phyloP scores from a whole-genome alignment of 495 filamentous ascomycete species.

The Aspergillus taichungensis region DNA sequence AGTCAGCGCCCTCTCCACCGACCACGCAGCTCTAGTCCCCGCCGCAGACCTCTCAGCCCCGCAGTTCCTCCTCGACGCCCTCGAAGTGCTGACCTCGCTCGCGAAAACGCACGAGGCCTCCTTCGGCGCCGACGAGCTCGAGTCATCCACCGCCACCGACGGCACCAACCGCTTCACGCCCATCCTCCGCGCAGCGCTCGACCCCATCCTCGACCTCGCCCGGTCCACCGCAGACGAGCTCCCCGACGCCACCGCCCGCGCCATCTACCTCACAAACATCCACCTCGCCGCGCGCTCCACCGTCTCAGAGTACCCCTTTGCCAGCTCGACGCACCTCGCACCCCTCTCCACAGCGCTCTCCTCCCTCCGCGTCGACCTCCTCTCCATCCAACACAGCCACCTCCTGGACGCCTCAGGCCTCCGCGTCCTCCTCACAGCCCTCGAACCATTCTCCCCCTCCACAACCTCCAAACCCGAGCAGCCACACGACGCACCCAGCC shows the following conservation, averaged over 20 bases:
- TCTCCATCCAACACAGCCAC: constrained; percentile 44
- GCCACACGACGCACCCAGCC: constrained; percentile 19
- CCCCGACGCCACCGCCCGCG: constrained; percentile 41
- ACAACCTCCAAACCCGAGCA: constrained; percentile 11
- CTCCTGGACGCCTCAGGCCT: constrained; percentile 70
- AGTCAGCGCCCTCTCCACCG: constrained; percentile 60
- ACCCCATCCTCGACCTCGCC: constrained; percentile 74
- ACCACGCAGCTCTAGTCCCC: constrained; percentile 47
- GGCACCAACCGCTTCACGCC: constrained; percentile 50
- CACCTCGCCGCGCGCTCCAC: constrained; percentile 46
- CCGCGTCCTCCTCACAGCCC: constrained; percentile 54
- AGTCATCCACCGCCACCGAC: constrained; percentile 20
- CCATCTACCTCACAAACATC: constrained; percentile 81
- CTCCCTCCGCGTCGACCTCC: constrained; percentile 30
- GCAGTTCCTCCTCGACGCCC: constrained; percentile 71
- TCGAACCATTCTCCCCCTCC: constrained; percentile 39
- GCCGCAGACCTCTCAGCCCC: constrained; percentile 62
- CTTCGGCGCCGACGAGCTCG: constrained; percentile 49
- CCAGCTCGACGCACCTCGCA: constrained; percentile 29
- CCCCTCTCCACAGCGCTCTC: constrained; percentile 31
- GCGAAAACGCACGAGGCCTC: constrained; percentile 84
- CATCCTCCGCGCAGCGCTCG: constrained; percentile 73
- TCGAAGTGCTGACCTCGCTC: constrained; percentile 61
- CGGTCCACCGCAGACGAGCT: constrained; percentile 58
- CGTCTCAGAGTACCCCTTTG: constrained; percentile 34